phyloP scores from a whole-genome alignment of 192 early-diverging fungal genomes.

The Anaeromyces robustus region DNA sequence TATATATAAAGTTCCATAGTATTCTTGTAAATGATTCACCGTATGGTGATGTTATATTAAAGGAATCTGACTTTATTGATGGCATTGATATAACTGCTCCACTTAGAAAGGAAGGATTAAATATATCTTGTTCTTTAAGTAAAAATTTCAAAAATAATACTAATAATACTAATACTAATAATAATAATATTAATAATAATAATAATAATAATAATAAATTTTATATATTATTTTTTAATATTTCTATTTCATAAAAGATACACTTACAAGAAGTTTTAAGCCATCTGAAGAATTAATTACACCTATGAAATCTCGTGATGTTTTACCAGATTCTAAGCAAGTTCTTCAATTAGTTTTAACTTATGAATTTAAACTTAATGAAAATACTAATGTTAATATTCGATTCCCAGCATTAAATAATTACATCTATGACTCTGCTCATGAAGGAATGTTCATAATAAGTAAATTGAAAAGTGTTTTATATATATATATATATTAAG shows the following conservation, averaged over 20 bases:
- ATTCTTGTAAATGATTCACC: background rate
- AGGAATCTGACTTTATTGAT: background rate
- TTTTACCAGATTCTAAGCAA: constrained; percentile 43
- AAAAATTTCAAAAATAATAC: background rate
- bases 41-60: background rate
- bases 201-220: background rate
- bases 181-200: too few species aligned
- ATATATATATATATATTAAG: background rate
- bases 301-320: constrained; percentile 61
- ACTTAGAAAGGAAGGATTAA: background rate
- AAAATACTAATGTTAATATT: constrained; percentile 31
- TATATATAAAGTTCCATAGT: constrained; percentile 5
- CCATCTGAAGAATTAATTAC: constrained; percentile 44
- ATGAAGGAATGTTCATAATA: constrained; percentile 49
- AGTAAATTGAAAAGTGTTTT: constrained; percentile 9
- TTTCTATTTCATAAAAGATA: constrained; percentile 21
- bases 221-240: background rate
- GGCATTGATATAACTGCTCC: background rate
- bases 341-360: constrained; percentile 59
- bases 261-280: constrained; percentile 44
- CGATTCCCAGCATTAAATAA: constrained; percentile 41
- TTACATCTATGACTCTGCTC: constrained; percentile 60
- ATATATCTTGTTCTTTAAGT: background rate
- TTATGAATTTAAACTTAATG: constrained; percentile 52
- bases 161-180: too few species aligned